Base-by-base conservation (phyloP, 2,329 filamentous ascomycete species). In the Hymenoscyphus albidus region DNA sequence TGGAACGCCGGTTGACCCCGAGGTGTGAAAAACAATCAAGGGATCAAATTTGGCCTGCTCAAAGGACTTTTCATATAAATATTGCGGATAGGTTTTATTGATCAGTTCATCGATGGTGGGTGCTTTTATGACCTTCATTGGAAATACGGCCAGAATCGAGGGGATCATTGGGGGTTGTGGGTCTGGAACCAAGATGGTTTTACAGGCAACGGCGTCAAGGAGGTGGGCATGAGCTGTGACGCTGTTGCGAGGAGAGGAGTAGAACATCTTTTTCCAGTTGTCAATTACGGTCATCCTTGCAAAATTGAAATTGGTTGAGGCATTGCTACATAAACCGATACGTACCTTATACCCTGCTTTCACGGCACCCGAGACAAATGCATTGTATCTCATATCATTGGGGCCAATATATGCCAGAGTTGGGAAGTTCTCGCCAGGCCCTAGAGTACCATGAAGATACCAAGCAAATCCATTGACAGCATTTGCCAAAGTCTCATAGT, bases 351-450 rank as follows among this genome's bases (percentile, higher is more conserved):
- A 65, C 14, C 63, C 63, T 2, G 63, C 59, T 31, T 65, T 62
- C 2, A 65, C 63, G 31, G 63, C 63, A 18, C 54, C 63, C 16
- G 62, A 42, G 13, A 62, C 55, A 18, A 62, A 35, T 9, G 42
- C 22, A 35, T 16, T 38, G 42, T 65, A 65, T 32, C 59, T 39
- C n/a, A 61, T 22, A 27, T 65, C 63, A 62, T 65, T 65, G 12
- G 32, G 31, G 10, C 80, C 80, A 61, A 82, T 77, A 69, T 80
- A 83, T 1, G 78, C 77, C 38, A 82, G 74, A 0, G 78, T 80
- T 1, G 76, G 77, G 58, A 77, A 77, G n/a, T 64, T 58, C 22
- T 68, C 42, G 35, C 62, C 62, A 12, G 27, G 48, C 3, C 68
- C 69, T 6, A 71, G 31, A 3, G 61, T 44, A 3, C 65, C 40